Evolutionary conservation across 352 stramenopile species (phyloP).

Genomic region (Pythium dissimile): DNA sequence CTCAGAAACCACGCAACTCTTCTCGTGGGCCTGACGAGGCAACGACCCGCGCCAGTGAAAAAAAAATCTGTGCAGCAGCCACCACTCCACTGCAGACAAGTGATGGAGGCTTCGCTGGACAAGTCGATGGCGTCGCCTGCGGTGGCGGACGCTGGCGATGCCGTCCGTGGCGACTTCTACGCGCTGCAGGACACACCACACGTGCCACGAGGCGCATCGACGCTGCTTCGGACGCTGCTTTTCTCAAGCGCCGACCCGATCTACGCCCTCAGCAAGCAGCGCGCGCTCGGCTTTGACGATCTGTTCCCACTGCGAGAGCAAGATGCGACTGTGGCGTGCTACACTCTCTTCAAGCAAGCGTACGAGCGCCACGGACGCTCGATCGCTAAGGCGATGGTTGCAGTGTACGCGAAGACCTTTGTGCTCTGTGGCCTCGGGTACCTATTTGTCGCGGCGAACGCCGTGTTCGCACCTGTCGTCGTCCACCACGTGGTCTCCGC

Average conservation of each 20-base stretch:
- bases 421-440: slow-evolving; percentile 24
- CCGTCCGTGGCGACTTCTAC: too few species aligned
- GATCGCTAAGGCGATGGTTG: slow-evolving; percentile 26
- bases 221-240: not conserved
- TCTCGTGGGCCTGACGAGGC: too few species aligned
- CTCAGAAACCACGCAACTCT: too few species aligned
- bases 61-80: too few species aligned
- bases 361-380: slow-evolving; percentile 26
- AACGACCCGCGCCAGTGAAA: too few species aligned
- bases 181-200: not conserved
- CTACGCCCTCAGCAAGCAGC: slow-evolving; percentile 28
- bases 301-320: slow-evolving; percentile 36
- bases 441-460: slow-evolving; percentile 31
- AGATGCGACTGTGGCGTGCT: slow-evolving; percentile 25
- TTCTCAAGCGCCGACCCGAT: slow-evolving; percentile 6
- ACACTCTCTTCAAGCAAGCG: slow-evolving; percentile 21
- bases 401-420: slow-evolving; percentile 25
- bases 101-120: not conserved
- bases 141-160: too few species aligned
- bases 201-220: not conserved
- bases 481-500: slow-evolving; percentile 40
- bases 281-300: slow-evolving; percentile 39
- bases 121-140: not conserved
- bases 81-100: too few species aligned
- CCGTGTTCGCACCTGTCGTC: slow-evolving; percentile 38